A percentile compares a stretch with the other conserved stretches of the same genome.
Conservation (phyloP, 1,284 basidiomycete genomes). For the Chondrostereum purpureum region DNA sequence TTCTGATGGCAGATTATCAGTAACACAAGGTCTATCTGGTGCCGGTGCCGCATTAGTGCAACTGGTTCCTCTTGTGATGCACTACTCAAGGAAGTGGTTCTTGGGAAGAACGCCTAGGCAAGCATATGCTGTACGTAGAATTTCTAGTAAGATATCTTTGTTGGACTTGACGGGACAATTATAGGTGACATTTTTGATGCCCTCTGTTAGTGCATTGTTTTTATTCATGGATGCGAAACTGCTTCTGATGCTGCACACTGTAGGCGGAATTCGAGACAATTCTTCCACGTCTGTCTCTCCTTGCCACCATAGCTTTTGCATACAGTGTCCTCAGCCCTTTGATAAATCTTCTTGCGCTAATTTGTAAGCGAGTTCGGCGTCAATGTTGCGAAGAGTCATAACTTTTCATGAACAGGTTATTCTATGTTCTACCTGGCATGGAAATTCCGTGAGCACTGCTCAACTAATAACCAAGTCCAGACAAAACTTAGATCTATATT, state of each 20-base stretch:
- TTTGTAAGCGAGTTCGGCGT: too few species aligned
- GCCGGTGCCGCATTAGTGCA: slow-evolving; percentile 56
- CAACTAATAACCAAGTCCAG: too few species aligned
- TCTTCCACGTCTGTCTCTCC: slow-evolving; percentile 42
- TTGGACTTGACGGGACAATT: neutral
- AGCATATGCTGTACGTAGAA: slow-evolving; percentile 31
- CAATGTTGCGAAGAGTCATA: too few species aligned
- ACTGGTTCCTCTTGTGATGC: slow-evolving; percentile 52
- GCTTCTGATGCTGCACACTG: neutral
- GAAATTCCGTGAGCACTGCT: slow-evolving; percentile 49
- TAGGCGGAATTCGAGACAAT: slow-evolving; percentile 43
- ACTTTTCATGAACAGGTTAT: slow-evolving; percentile 46
- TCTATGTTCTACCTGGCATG: slow-evolving; percentile 57
- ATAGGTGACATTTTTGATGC: slow-evolving; percentile 37
- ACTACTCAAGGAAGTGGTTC: slow-evolving; percentile 59
- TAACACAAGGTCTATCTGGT: slow-evolving; percentile 48
- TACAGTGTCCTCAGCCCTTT: slow-evolving; percentile 73
- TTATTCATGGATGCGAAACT: neutral
- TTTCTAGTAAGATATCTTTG: too few species aligned
- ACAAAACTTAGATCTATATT: slow-evolving; percentile 3
- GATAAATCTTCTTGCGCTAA: slow-evolving; percentile 62
- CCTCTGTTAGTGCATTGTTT: slow-evolving; percentile 22
- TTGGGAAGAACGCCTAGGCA: slow-evolving; percentile 47
- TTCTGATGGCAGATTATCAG: slow-evolving; percentile 17
- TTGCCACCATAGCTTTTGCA: slow-evolving; percentile 48